These are phyloP conservation scores for Apiospora rasikravindrae DNA, from an alignment of 2,329 filamentous ascomycete species.

Conservation along the genomic window DNA sequence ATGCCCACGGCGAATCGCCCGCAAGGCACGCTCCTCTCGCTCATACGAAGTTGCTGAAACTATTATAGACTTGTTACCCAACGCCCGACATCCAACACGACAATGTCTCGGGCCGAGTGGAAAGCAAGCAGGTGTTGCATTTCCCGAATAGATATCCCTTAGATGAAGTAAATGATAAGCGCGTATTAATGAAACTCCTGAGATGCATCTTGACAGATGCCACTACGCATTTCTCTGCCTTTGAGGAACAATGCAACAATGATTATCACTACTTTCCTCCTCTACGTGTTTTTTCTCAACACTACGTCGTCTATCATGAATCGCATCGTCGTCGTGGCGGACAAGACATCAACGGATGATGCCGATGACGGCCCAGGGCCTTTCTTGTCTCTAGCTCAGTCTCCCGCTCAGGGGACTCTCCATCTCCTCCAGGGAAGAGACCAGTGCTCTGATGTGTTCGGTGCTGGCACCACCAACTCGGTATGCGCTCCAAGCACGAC, in stretches of 20 bases:
- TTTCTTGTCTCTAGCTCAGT: background rate
- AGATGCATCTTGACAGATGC: background rate
- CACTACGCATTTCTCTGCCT: background rate
- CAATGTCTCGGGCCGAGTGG: background rate
- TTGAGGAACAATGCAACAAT: background rate
- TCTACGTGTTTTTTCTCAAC: background rate
- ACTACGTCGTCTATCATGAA: background rate
- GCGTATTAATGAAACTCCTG: background rate
- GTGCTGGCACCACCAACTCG: background rate
- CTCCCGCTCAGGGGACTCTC: background rate
- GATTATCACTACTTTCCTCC: background rate
- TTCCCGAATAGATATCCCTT: background rate
- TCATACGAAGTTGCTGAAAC: background rate
- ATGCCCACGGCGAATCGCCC: background rate
- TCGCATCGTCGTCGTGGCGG: background rate
- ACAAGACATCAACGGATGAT: too few species aligned
- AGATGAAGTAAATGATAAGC: background rate
- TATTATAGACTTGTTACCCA: background rate
- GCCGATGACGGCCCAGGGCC: background rate
- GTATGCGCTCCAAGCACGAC: conserved; percentile 8
- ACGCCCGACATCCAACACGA: background rate
- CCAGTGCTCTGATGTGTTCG: conserved; percentile 14
- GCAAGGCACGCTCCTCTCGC: background rate
- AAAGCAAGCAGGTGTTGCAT: background rate
- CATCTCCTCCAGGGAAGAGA: background rate